Base-by-base conservation (phyloP, 345 rosid species). In the Laguncularia racemosa region DNA sequence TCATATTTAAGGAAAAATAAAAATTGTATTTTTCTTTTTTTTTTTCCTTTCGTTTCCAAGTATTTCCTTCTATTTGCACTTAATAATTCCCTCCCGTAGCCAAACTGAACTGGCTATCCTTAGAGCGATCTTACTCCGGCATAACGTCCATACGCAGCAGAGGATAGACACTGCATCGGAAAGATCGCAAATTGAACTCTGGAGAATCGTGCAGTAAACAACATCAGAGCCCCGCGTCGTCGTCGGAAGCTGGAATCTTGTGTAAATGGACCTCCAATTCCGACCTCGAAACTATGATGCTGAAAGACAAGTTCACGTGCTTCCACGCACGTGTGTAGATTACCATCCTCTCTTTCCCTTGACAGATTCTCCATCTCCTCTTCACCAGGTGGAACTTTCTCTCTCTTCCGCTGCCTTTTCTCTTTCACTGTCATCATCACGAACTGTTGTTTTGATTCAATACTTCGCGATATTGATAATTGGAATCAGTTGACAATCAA, bases 341-440 rank as follows among this genome's bases (percentile, higher is more conserved):
- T 52, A 53, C 20, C 89, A 86, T 48, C 98, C 98, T 71, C 88
- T 88, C 54, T 77, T 65, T 46, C 17, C 80, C 45, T 50, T 67
- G n/a, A 33, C 58, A 14, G 20, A 16, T 12, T 46, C 70, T 54
- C 66, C 54, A 11, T 62, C 80, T 64, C 72, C 44, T 62, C 69
- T 49, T 47, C 72, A 55, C 60, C 79, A 75, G 82, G 95, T 76
- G 23, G 48, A 50, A 23, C 21, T 50, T 52, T 14, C 50, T 17
- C 44, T n/a, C 40, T 33, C 40, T 33, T 33, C 40, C 40, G 7
- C 40, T 6, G 16, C 58, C n/a, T 20, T 11, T 23, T 21, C 20
- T 56, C 21, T 19, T 16, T 0, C 46, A 14, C 19, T 13, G n/a
- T 50, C 14, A 15, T 20, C 12, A 16, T 20, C 38, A 48, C 28